A percentile compares a stretch with the other conserved stretches of the same genome.
These are phyloP conservation scores for Cutaneotrichosporon arboriforme DNA, from an alignment of 1,284 basidiomycete species.

Conservation along the genomic window DNA sequence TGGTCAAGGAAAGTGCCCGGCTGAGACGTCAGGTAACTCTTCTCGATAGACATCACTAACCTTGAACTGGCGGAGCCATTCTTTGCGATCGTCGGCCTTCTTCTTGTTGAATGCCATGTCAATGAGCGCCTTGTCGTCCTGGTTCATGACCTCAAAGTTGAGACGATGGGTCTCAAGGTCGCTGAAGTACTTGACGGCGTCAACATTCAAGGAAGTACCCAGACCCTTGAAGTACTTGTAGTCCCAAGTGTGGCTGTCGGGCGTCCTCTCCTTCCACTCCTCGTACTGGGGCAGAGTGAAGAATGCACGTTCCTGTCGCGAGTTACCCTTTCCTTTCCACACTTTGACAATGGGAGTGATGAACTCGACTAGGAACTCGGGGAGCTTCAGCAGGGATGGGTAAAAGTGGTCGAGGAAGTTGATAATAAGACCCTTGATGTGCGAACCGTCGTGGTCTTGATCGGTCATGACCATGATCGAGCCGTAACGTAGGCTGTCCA, in stretches of 20 bases:
- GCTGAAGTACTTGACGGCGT: conserved; percentile 89
- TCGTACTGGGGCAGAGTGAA: conserved; percentile 98
- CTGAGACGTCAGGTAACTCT: conserved; percentile 48
- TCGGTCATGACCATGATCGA: conserved; percentile 99
- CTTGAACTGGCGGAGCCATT: conserved; percentile 93
- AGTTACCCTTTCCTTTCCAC: conserved; percentile 72
- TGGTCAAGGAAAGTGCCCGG: conserved; percentile 95
- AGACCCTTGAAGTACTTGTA: conserved; percentile 99
- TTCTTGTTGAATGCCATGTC: conserved; percentile 99
- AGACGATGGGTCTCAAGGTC: conserved; percentile 92
- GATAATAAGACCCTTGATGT: conserved; percentile 98
- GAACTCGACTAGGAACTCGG: conserved; percentile 94
- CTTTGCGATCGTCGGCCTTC: conserved; percentile 97
- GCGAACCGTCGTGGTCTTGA: conserved; percentile 99
- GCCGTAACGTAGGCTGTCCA: conserved; percentile 79
- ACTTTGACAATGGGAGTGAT: conserved; percentile 97
- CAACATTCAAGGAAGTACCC: conserved; percentile 82
- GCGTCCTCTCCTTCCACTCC: conserved; percentile 77
- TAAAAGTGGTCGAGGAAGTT: conserved; percentile 98
- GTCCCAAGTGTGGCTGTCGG: conserved; percentile 77
- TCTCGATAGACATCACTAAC: conserved; percentile 50
- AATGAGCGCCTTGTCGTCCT: conserved; percentile 82
- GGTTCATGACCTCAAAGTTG: conserved; percentile 74
- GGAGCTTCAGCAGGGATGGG: conserved; percentile 86
- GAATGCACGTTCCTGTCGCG: conserved; percentile 79